Conservation (phyloP, 2,329 filamentous ascomycete genomes). For the Aureobasidium leucospermi region DNA sequence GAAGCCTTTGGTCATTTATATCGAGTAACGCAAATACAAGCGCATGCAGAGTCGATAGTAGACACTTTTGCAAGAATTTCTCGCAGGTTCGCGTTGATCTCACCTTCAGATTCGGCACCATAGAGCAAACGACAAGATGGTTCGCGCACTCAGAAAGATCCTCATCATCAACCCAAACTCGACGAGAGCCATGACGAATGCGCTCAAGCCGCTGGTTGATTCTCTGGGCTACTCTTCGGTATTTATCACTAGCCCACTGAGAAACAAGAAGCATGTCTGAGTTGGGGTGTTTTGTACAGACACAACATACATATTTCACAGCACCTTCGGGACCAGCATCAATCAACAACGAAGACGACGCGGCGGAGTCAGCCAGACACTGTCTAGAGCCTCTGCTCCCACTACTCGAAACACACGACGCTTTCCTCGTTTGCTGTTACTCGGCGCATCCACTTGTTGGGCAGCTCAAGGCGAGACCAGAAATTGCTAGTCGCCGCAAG, state of each 20-base stretch:
- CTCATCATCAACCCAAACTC: conserved; percentile 77
- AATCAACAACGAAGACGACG: conserved; percentile 70
- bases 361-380: conserved; percentile 53
- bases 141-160: conserved; percentile 33
- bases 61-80: not conserved
- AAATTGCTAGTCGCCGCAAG: conserved; percentile 32
- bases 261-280: conserved; percentile 23
- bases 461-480: conserved; percentile 44
- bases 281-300: conserved; percentile 31
- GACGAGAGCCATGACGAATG: conserved; percentile 62
- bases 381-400: conserved; percentile 52
- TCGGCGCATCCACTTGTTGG: conserved; percentile 72
- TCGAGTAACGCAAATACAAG: conserved; percentile 12
- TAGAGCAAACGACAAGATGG: conserved; percentile 3
- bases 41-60: not conserved
- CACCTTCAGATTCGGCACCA: not conserved
- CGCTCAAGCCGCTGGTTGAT: conserved; percentile 47
- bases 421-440: conserved; percentile 82
- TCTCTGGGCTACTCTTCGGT: conserved; percentile 38
- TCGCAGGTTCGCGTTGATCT: not conserved
- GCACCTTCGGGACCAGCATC: conserved; percentile 60
- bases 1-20: conserved; percentile 11
- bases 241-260: conserved; percentile 28
- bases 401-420: conserved; percentile 51
- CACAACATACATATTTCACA: conserved; percentile 56